Percentiles rank a stretch among this genome's conserved stretches.
These are phyloP conservation scores for Themeda triandra DNA, from an alignment of 176 grass and related monocot genomes.

Conservation along the genomic window DNA sequence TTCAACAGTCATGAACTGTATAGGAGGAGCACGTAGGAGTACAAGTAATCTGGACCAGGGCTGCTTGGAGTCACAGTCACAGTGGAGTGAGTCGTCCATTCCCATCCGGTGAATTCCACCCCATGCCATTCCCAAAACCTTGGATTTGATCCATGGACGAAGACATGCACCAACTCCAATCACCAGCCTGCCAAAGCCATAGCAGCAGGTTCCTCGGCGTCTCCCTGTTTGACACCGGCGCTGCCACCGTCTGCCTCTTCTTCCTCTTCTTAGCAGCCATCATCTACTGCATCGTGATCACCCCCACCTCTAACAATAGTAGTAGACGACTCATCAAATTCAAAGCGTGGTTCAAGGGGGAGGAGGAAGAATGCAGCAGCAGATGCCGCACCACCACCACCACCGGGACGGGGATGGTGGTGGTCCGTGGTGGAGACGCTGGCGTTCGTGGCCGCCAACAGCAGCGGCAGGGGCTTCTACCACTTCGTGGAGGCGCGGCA, in stretches of 20 bases:
- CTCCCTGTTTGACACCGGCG: too few relatives aligned
- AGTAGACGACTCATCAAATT: too few relatives aligned
- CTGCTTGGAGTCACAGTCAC: too few relatives aligned
- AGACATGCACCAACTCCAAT: background rate
- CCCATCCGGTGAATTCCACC: too few relatives aligned
- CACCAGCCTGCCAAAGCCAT: background rate
- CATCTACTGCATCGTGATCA: background rate
- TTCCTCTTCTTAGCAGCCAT: background rate
- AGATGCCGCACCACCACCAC: background rate
- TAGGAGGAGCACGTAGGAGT: too few relatives aligned
- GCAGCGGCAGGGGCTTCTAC: constrained; percentile 75
- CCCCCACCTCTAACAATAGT: too few relatives aligned
- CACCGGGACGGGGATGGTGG: background rate
- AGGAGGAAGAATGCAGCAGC: background rate
- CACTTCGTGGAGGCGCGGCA: constrained; percentile 64
- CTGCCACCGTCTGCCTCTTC: background rate
- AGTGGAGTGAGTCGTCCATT: too few relatives aligned
- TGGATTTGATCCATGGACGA: background rate
- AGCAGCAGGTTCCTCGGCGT: background rate
- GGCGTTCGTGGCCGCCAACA: constrained; percentile 57
- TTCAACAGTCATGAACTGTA: too few relatives aligned
- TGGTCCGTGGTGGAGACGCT: constrained; percentile 49
- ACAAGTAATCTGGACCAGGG: too few relatives aligned
- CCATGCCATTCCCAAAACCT: too few relatives aligned
- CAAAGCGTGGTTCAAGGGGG: background rate